These are phyloP conservation scores for Boletus fagicola DNA, from an alignment of 768 basidiomycete species.

Conservation along the genomic window DNA sequence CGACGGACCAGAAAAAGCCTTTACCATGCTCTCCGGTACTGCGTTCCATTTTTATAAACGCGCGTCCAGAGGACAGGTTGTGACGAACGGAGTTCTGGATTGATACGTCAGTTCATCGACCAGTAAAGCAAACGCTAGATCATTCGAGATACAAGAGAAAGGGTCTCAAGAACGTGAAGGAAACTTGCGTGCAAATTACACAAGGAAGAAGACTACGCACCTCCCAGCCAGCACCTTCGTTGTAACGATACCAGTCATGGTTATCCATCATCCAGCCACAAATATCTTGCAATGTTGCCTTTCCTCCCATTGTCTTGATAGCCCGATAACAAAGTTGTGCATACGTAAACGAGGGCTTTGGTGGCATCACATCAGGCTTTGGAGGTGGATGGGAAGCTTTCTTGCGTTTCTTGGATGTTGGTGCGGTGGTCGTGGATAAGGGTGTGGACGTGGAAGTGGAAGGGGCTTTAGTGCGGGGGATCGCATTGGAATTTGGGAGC, in stretches of 20 bases:
- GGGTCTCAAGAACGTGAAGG: not conserved
- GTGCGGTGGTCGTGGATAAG: conserved; percentile 19
- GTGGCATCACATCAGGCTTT: conserved; percentile 75
- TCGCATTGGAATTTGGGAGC: conserved; percentile 63
- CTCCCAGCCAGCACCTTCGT: conserved; percentile 87
- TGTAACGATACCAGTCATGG: conserved; percentile 88
- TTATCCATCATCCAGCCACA: conserved; percentile 87
- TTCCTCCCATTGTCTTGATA: conserved; percentile 75
- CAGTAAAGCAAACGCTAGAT: conserved; percentile 2
- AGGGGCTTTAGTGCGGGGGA: conserved; percentile 43
- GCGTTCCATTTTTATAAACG: conserved; percentile 88
- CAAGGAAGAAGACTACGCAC: conserved; percentile 42
- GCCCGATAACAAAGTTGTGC: conserved; percentile 90
- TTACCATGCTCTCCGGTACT: conserved; percentile 85
- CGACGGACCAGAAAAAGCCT: conserved; percentile 92
- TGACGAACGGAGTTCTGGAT: conserved; percentile 90
- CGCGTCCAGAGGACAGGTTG: conserved; percentile 88
- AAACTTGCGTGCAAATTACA: not conserved
- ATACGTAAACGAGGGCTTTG: conserved; percentile 89
- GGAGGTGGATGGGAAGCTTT: conserved; percentile 47
- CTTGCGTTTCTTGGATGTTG: conserved; percentile 66
- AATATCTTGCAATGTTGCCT: conserved; percentile 89
- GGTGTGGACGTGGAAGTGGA: conserved; percentile 15
- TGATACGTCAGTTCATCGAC: conserved; percentile 11
- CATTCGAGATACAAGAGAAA: not conserved